Conservation (phyloP, 176 grass and related monocot species). For the Triticum dicoccoides region DNA sequence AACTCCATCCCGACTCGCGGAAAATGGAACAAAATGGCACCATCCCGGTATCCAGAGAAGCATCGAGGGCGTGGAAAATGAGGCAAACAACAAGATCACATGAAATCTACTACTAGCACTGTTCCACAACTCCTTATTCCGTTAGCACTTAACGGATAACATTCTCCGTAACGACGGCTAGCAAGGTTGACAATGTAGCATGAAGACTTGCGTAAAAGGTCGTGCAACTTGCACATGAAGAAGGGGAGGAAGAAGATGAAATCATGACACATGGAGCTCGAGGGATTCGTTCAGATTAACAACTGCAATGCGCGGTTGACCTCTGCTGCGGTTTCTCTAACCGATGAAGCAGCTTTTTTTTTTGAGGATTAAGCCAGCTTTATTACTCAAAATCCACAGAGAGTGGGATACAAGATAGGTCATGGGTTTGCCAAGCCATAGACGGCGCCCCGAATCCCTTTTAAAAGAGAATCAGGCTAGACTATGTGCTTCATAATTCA, state of each 20-base stretch:
- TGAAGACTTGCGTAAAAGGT: not conserved
- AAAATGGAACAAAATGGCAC: not conserved
- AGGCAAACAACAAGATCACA: not conserved
- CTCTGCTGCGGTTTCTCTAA: not conserved
- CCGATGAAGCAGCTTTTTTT: not conserved
- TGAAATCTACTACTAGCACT: not conserved
- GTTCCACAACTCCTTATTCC: not conserved
- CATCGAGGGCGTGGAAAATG: not conserved
- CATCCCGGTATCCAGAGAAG: not conserved
- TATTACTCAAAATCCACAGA: too few species aligned
- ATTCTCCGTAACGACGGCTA: not conserved
- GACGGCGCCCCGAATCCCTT: too few species aligned
- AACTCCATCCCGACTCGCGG: not conserved
- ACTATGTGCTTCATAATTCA: too few species aligned
- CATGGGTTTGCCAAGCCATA: too few species aligned
- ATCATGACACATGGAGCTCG: not conserved
- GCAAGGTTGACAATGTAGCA: not conserved
- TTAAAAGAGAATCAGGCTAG: too few species aligned
- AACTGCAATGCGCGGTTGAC: not conserved
- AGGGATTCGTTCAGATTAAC: not conserved
- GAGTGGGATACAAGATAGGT: too few species aligned
- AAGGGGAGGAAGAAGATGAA: not conserved
- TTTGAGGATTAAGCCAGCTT: too few species aligned
- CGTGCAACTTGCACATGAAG: not conserved
- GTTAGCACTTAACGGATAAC: not conserved